phyloP scores from a whole-genome alignment of 2,329 filamentous ascomycete genomes.

The Fusarium falciforme region DNA sequence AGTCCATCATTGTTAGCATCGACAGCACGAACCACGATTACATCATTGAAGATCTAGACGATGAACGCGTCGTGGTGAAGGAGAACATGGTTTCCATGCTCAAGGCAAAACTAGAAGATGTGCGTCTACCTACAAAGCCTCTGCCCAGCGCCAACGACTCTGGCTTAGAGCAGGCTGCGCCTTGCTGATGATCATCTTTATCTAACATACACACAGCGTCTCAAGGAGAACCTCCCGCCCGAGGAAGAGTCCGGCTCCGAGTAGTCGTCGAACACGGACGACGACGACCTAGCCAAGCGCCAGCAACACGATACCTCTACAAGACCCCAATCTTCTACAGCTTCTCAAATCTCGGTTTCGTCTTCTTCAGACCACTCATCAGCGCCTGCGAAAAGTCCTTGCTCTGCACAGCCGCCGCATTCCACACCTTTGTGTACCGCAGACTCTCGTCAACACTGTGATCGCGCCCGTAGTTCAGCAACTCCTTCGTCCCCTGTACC shows the following conservation, averaged over 20 bases:
- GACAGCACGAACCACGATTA: slow-evolving; percentile 77
- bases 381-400: slow-evolving; percentile 80
- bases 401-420: slow-evolving; percentile 84
- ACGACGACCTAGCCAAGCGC: background rate
- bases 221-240: slow-evolving; percentile 64
- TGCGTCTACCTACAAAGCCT: slow-evolving; percentile 50
- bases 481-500: slow-evolving; percentile 87
- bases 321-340: slow-evolving; percentile 59
- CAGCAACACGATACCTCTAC: background rate
- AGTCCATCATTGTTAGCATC: slow-evolving; percentile 84
- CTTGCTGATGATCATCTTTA: slow-evolving; percentile 1
- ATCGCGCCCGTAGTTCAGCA: slow-evolving; percentile 85
- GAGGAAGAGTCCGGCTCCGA: slow-evolving; percentile 65
- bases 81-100: slow-evolving; percentile 76
- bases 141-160: background rate
- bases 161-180: background rate
- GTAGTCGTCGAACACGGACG: slow-evolving; percentile 34
- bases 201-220: slow-evolving; percentile 50
- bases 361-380: slow-evolving; percentile 81
- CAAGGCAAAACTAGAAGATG: slow-evolving; percentile 76
- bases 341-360: slow-evolving; percentile 86
- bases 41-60: slow-evolving; percentile 84
- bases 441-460: slow-evolving; percentile 81
- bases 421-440: slow-evolving; percentile 89
- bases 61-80: slow-evolving; percentile 80